Evolutionary conservation across 805 yeast species (phyloP).

Genomic region (Cyberlindnera galapagoensis): DNA sequence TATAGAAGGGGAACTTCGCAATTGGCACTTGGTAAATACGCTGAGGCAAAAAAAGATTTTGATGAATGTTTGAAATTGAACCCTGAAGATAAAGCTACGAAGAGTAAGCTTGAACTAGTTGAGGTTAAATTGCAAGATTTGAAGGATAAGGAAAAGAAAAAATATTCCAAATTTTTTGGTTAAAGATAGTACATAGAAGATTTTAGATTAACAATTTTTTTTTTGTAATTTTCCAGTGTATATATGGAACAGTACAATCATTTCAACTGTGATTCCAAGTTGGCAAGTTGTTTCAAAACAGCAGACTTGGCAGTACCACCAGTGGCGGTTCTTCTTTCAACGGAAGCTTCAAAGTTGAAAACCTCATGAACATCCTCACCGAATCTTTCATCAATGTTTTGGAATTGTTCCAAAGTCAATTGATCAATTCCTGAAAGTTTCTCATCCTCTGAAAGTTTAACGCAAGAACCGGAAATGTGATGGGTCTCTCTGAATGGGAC

Average conservation of each 20-base stretch:
- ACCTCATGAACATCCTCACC: constrained; percentile 72
- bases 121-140: constrained; percentile 34
- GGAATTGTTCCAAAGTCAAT: constrained; percentile 69
- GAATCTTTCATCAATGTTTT: constrained; percentile 75
- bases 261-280: constrained; percentile 26
- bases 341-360: constrained; percentile 90
- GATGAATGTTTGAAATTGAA: constrained; percentile 35
- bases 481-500: constrained; percentile 99
- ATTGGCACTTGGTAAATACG: constrained; percentile 36
- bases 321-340: constrained; percentile 92
- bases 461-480: constrained; percentile 98
- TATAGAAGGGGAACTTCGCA: constrained; percentile 50
- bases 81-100: constrained; percentile 45
- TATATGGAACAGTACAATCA: constrained; percentile 2
- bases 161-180: constrained; percentile 57
- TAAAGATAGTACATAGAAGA: constrained; percentile 1
- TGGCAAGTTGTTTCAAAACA: constrained; percentile 62
- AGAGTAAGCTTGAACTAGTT: constrained; percentile 35
- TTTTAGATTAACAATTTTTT: neutral
- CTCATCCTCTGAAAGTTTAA: constrained; percentile 77
- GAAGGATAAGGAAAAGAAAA: constrained; percentile 45
- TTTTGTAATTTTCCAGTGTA: neutral
- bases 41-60: constrained; percentile 43
- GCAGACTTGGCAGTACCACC: constrained; percentile 97
- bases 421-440: constrained; percentile 81